These are phyloP conservation scores for Erucastrum elatum DNA, from an alignment of 345 rosid genomes.

Conservation along the genomic window DNA sequence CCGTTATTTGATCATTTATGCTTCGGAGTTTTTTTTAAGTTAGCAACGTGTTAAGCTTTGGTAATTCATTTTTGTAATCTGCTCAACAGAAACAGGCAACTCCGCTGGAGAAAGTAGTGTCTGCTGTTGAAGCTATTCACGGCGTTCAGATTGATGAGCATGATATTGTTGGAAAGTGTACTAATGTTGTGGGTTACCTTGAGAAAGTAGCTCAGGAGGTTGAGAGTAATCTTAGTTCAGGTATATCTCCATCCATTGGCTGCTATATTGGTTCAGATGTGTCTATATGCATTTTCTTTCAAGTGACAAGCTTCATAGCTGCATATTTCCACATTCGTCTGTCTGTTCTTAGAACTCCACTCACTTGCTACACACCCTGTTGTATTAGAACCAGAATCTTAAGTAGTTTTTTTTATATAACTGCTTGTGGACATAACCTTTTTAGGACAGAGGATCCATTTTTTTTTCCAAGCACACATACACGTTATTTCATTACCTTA, in stretches of 20 bases:
- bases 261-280: background rate
- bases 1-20: background rate
- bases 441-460: too few species aligned
- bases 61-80: slow-evolving; percentile 7
- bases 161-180: slow-evolving; percentile 57
- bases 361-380: slow-evolving; percentile 12
- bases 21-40: background rate
- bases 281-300: too few species aligned
- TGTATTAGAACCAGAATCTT: slow-evolving; percentile 10
- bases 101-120: slow-evolving; percentile 61
- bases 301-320: too few species aligned
- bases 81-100: slow-evolving; percentile 61
- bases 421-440: too few species aligned
- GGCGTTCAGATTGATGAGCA: slow-evolving; percentile 71
- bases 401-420: background rate
- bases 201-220: slow-evolving; percentile 63
- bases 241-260: slow-evolving; percentile 46
- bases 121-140: slow-evolving; percentile 65
- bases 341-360: background rate
- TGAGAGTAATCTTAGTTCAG: slow-evolving; percentile 57
- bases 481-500: background rate
- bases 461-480: background rate
- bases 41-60: slow-evolving; percentile 7
- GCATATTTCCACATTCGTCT: background rate
- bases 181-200: slow-evolving; percentile 52